phyloP scores from a whole-genome alignment of 2,329 filamentous ascomycete species.

The Monilinia polystroma region DNA sequence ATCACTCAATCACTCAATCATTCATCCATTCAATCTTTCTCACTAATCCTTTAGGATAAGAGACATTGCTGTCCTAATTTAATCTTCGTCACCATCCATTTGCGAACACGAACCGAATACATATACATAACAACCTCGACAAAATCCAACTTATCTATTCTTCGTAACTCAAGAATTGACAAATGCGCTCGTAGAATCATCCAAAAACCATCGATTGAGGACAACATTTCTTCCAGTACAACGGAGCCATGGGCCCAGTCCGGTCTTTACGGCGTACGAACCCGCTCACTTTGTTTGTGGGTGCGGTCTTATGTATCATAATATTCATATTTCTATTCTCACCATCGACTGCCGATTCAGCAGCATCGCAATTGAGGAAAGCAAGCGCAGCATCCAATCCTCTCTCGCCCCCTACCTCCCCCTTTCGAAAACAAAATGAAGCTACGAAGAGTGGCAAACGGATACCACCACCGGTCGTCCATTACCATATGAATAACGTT shows the following conservation, averaged over 20 bases:
- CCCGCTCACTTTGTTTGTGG: slow-evolving; percentile 72
- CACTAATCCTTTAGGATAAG: slow-evolving; percentile 1
- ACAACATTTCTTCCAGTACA: slow-evolving; percentile 31
- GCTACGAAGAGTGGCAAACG: slow-evolving; percentile 51
- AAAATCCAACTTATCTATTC: background rate
- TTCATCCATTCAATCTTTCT: background rate
- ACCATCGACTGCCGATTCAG: slow-evolving; percentile 50
- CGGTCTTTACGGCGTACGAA: slow-evolving; percentile 77
- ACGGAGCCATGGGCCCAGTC: slow-evolving; percentile 54
- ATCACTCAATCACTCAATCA: no score
- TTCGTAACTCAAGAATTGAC: slow-evolving; percentile 20
- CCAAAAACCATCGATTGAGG: slow-evolving; percentile 34
- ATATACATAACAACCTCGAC: background rate
- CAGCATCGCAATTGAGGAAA: slow-evolving; percentile 50
- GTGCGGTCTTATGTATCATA: slow-evolving; percentile 69
- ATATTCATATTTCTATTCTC: slow-evolving; percentile 64
- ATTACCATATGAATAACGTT: slow-evolving; percentile 94
- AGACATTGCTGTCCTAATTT: slow-evolving; percentile 2
- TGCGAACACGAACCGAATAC: slow-evolving; percentile 14
- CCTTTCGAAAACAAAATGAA: slow-evolving; percentile 65
- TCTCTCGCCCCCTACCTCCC: slow-evolving; percentile 71
- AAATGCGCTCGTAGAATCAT: slow-evolving; percentile 30
- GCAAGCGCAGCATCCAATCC: slow-evolving; percentile 63
- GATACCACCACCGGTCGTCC: slow-evolving; percentile 78
- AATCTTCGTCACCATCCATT: background rate